Conservation (phyloP, 2,329 filamentous ascomycete genomes). For the Penicillium oxalicum region DNA sequence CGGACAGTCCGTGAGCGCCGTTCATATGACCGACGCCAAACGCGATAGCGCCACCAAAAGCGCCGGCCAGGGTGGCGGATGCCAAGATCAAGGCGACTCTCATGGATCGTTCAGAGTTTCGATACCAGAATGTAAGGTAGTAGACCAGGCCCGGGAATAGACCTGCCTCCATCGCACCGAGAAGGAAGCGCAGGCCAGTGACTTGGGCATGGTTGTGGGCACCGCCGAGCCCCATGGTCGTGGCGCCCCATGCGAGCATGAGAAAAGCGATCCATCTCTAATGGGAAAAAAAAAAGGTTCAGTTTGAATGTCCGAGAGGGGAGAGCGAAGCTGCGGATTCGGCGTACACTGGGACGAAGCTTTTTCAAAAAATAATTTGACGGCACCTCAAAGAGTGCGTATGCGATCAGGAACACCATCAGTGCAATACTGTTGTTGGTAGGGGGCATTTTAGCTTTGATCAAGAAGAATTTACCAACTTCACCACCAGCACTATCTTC, state of each 20-base stretch:
- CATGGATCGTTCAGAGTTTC: conserved; percentile 51
- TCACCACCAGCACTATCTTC: too few species aligned
- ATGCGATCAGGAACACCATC: conserved; percentile 46
- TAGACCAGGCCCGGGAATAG: conserved; percentile 47
- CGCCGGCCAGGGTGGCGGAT: conserved; percentile 51
- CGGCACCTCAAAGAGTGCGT: conserved; percentile 46
- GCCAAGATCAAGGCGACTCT: conserved; percentile 52
- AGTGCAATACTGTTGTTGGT: conserved; percentile 34
- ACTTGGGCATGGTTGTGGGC: conserved; percentile 40
- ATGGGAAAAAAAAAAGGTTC: too few species aligned
- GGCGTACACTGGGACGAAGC: conserved; percentile 38
- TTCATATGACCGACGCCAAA: conserved; percentile 44
- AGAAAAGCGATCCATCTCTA: conserved; percentile 46
- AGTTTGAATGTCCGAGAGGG: too few species aligned
- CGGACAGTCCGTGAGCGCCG: conserved; percentile 24
- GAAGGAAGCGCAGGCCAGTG: conserved; percentile 43
- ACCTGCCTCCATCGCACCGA: conserved; percentile 48
- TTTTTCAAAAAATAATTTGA: conserved; percentile 48
- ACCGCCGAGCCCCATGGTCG: conserved; percentile 46
- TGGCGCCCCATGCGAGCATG: conserved; percentile 46
- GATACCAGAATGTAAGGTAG: conserved; percentile 52
- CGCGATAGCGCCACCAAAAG: conserved; percentile 52
- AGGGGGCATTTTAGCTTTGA: neutral
- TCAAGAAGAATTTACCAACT: neutral
- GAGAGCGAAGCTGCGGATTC: too few species aligned